Base-by-base conservation (phyloP, 2,329 filamentous ascomycete species). In the Macrophomina phaseolina region DNA sequence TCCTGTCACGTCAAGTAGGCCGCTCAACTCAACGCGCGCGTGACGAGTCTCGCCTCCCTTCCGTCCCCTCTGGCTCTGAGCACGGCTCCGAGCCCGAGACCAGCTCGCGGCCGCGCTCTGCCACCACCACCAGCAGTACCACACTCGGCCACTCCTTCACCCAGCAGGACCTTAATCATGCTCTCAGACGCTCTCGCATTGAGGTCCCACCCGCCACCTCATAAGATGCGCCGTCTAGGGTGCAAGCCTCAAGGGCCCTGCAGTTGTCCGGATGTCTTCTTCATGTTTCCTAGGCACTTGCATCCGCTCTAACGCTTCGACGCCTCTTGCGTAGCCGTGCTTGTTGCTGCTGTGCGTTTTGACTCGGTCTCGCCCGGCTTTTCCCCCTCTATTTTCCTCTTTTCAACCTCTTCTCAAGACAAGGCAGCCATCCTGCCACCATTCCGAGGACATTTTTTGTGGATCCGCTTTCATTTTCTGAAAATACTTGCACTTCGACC, bases 91-190 rank as follows among this genome's bases (percentile, higher is more conserved):
- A 65, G 9, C 63, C 63, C 9, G 18, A 34, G 12, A 64, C 46
- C 28, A 52, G 18, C 28, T 34, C 42, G 45, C 64, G 23, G 46
- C 46, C 45, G 18, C 48, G 40, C 48, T 65, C 48, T 56, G 75
- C 72, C 7, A 73, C 71, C 34, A 72, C 69, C 52, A 74, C 68
- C 23, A 73, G 71, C 11, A 73, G 73, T 18, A 65, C 74, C 69
- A 70, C 71, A 30, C 75, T 75, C 32, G 73, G 79, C 61, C 69
- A 75, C 23, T 79, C 79, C 1, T 84, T 83, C 69, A 77, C 80
- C 2, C 75, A 80, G 32, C 79, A 82, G 61, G 81, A 83, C 34
- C 76, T 84, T 53, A 78, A 79, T 49, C 71, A 79, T 8, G 82
- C 82, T 0, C 71, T 83, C 63, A 74, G 80, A 60, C 74, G 76